These are phyloP conservation scores for Drechmeria coniospora DNA, from an alignment of 2,329 filamentous ascomycete species.

Conservation along the genomic window DNA sequence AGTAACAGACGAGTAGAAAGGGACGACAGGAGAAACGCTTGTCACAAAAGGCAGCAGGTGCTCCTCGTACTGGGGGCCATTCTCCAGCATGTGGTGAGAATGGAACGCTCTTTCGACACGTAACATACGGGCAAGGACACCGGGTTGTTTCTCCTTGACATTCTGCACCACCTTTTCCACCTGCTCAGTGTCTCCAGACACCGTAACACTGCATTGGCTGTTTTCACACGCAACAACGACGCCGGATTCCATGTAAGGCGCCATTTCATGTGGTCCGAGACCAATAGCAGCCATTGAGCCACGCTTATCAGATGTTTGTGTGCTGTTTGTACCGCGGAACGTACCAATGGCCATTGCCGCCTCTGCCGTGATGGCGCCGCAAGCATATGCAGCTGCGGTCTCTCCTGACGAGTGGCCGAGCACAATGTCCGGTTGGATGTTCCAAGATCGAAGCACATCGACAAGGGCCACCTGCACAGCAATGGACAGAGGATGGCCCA, in stretches of 20 bases:
- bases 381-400: constrained; percentile 28
- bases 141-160: constrained; percentile 14
- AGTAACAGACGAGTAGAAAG: constrained; percentile 16
- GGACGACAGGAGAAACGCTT: neutral
- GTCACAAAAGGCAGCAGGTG: constrained; percentile 1
- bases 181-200: constrained; percentile 15
- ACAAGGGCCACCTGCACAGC: constrained; percentile 27
- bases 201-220: constrained; percentile 17
- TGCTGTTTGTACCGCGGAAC: constrained; percentile 17
- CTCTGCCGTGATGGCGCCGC: constrained; percentile 16
- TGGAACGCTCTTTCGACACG: constrained; percentile 27
- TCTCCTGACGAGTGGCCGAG: constrained; percentile 29
- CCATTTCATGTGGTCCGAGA: constrained; percentile 14
- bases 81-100: constrained; percentile 12
- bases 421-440: constrained; percentile 17
- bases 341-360: constrained; percentile 23
- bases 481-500: constrained; percentile 25
- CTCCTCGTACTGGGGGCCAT: constrained; percentile 2
- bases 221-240: constrained; percentile 23
- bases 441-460: constrained; percentile 17
- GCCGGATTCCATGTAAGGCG: constrained; percentile 10
- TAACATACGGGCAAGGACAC: constrained; percentile 15
- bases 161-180: constrained; percentile 11
- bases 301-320: neutral
- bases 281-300: constrained; percentile 25